Conservation (phyloP, 78 protist genomes). For the Bigelowiella natans region DNA sequence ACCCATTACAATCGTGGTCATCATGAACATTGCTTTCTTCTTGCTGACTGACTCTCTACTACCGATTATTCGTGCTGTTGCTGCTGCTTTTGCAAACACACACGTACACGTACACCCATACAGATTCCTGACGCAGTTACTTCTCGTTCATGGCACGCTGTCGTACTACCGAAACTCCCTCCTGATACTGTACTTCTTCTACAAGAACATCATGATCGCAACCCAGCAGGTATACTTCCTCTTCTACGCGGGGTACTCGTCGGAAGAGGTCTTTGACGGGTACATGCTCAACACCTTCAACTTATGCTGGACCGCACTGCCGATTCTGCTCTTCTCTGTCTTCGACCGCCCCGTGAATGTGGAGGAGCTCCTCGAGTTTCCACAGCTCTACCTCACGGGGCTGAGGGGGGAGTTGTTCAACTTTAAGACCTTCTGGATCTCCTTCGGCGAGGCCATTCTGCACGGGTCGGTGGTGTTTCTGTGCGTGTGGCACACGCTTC, state of each 20-base stretch:
- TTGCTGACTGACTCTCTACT: too few species aligned
- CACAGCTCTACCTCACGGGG: background rate
- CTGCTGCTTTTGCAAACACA: too few species aligned
- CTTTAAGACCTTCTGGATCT: background rate
- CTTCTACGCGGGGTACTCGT: background rate
- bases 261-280: background rate
- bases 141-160: constrained; percentile 74
- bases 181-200: constrained; percentile 7
- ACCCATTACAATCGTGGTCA: too few species aligned
- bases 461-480: background rate
- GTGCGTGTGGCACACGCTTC: background rate
- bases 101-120: too few species aligned
- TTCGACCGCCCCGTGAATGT: background rate
- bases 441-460: background rate
- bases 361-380: background rate
- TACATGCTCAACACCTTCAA: background rate
- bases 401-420: background rate
- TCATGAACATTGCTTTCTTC: too few species aligned
- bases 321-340: background rate
- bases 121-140: constrained; percentile 40
- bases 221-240: background rate
- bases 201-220: background rate
- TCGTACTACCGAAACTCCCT: constrained; percentile 37
- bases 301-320: background rate
- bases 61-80: too few species aligned